These are phyloP conservation scores for Colletotrichum gigasporum DNA, from an alignment of 2,329 filamentous ascomycete genomes.

Conservation along the genomic window DNA sequence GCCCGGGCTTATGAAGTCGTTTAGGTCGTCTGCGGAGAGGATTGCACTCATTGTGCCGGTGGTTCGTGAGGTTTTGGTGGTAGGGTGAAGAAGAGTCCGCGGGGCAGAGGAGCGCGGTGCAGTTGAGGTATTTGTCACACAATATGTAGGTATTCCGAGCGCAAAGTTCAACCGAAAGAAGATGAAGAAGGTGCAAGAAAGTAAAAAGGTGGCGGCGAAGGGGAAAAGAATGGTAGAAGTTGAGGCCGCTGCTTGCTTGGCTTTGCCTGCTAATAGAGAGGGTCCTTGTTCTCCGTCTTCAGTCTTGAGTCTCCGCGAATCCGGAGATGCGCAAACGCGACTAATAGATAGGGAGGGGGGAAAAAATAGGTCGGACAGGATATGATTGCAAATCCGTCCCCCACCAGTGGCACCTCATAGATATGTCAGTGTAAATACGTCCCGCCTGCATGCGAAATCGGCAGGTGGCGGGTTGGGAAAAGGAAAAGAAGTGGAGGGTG, in stretches of 20 bases:
- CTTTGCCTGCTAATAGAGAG: background rate
- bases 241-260: background rate
- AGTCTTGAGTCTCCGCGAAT: background rate
- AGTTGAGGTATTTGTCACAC: no score
- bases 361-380: constrained; percentile 4
- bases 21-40: constrained; percentile 93
- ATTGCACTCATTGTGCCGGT: constrained; percentile 87
- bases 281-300: background rate
- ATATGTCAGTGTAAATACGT: background rate
- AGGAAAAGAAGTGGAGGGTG: background rate
- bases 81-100: background rate
- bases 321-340: constrained; percentile 30
- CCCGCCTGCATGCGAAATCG: constrained; percentile 27
- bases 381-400: constrained; percentile 34
- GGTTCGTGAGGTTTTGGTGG: background rate
- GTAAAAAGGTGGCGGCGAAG: no score
- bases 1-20: constrained; percentile 98
- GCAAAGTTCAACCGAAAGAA: no score
- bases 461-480: constrained; percentile 23
- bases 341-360: background rate
- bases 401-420: constrained; percentile 30
- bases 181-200: no score
- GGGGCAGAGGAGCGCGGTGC: no score
- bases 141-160: background rate
- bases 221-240: background rate